Evolutionary conservation across 495 filamentous ascomycete species (phyloP).

Genomic region (Patellaria atrata): DNA sequence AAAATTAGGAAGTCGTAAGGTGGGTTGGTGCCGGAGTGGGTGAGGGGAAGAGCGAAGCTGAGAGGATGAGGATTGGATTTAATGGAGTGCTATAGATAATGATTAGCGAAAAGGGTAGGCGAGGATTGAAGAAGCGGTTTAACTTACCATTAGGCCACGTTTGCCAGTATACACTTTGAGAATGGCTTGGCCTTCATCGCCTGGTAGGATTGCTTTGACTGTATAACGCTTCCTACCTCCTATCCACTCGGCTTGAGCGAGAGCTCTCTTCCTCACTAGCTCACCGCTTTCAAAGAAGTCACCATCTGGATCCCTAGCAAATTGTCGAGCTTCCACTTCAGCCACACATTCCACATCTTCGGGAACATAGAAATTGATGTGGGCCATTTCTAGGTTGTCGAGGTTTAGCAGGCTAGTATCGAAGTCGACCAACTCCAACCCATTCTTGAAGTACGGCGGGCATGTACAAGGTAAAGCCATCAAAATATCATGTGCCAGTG

Average conservation of each 20-base stretch:
- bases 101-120: not conserved
- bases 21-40: conserved; percentile 82
- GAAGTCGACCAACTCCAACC: conserved; percentile 66
- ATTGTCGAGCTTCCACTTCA: conserved; percentile 71
- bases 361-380: conserved; percentile 75
- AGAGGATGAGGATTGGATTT: conserved; percentile 87
- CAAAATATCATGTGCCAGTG: conserved; percentile 67
- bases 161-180: conserved; percentile 90
- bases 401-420: conserved; percentile 77
- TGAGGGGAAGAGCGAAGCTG: conserved; percentile 78
- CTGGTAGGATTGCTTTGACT: conserved; percentile 78
- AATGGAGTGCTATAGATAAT: conserved; percentile 50
- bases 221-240: conserved; percentile 77
- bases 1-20: conserved; percentile 84
- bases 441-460: conserved; percentile 76
- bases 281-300: conserved; percentile 92
- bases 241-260: conserved; percentile 87
- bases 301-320: conserved; percentile 69
- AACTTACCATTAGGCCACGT: conserved; percentile 62
- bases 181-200: conserved; percentile 78
- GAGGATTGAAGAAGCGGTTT: not conserved
- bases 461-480: conserved; percentile 72
- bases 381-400: conserved; percentile 83
- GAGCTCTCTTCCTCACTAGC: conserved; percentile 64
- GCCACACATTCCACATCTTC: conserved; percentile 83